phyloP scores from a whole-genome alignment of 352 stramenopile species.

The Aphanomyces cochlioides region DNA sequence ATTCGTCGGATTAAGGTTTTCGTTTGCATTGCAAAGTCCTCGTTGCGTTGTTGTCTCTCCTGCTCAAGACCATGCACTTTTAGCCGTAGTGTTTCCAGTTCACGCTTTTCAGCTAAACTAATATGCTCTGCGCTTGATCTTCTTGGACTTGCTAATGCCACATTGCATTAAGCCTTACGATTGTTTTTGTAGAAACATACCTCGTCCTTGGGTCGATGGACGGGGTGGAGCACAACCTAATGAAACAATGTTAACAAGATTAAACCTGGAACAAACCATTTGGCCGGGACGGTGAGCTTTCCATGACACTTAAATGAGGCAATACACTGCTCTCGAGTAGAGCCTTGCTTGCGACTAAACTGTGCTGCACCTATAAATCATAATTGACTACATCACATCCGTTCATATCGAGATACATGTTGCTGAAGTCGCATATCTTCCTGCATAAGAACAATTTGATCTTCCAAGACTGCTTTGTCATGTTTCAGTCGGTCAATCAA shows the following conservation, averaged over 20 bases:
- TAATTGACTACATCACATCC: neutral
- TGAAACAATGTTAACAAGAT: neutral
- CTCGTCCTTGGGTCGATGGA: slow-evolving; percentile 10
- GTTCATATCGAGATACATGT: slow-evolving; percentile 12
- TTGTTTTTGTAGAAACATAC: neutral
- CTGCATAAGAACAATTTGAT: neutral
- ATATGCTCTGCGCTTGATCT: slow-evolving; percentile 32
- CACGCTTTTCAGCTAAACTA: slow-evolving; percentile 5
- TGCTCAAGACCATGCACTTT: slow-evolving; percentile 46
- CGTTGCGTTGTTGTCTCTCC: slow-evolving; percentile 46
- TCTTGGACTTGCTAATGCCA: slow-evolving; percentile 34
- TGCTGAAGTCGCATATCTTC: neutral
- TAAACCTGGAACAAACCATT: neutral
- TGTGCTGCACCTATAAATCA: slow-evolving; percentile 20
- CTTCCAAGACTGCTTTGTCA: neutral
- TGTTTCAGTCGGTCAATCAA: neutral
- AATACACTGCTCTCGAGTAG: neutral
- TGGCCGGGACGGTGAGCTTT: too few species aligned
- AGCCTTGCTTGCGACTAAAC: slow-evolving; percentile 8
- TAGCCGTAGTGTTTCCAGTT: slow-evolving; percentile 17
- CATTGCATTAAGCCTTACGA: neutral
- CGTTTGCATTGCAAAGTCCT: slow-evolving; percentile 56
- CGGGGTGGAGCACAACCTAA: slow-evolving; percentile 18
- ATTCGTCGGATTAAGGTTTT: slow-evolving; percentile 65
- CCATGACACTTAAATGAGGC: neutral